Evolutionary conservation across 1,284 basidiomycete genomes (phyloP).

Genomic region (Moesziomyces aphidis): DNA sequence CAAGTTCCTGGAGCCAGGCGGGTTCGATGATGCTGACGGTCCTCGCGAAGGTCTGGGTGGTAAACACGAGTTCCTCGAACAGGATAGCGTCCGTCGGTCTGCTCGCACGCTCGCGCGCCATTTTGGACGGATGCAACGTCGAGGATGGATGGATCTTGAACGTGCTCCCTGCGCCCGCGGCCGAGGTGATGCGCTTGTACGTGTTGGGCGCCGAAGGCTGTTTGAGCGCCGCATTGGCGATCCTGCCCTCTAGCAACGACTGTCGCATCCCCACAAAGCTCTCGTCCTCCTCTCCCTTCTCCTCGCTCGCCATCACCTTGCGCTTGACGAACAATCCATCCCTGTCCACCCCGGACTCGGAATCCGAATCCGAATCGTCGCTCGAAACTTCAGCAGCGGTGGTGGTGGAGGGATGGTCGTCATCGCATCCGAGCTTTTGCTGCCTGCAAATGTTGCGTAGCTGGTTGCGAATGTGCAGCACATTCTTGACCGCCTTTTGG

Average conservation of each 20-base stretch:
- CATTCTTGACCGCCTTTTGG: conserved; percentile 57
- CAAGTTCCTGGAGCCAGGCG: conserved; percentile 54
- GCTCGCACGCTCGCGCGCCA: conserved; percentile 18
- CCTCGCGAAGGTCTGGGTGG: conserved; percentile 61
- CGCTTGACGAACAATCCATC: conserved; percentile 34
- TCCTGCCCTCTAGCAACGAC: conserved; percentile 50
- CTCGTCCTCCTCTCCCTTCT: conserved; percentile 24
- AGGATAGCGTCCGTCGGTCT: conserved; percentile 50
- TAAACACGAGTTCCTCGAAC: conserved; percentile 67
- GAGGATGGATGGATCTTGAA: conserved; percentile 65
- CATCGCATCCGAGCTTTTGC: conserved; percentile 58
- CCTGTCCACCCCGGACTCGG: conserved; percentile 1
- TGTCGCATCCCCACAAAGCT: conserved; percentile 44
- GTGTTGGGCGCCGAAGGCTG: conserved; percentile 50
- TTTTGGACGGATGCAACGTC: conserved; percentile 43
- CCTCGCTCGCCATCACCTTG: conserved; percentile 1
- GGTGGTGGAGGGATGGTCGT: conserved; percentile 18
- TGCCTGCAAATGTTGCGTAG: conserved; percentile 54
- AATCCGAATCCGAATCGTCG: conserved; percentile 9
- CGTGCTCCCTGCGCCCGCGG: conserved; percentile 21
- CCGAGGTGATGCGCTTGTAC: conserved; percentile 43
- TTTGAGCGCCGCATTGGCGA: conserved; percentile 51
- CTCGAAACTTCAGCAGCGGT: not conserved
- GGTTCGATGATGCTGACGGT: conserved; percentile 62
- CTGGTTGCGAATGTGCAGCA: conserved; percentile 60